Evolutionary conservation across 2,329 filamentous ascomycete genomes (phyloP).

Genomic region (Bisporella sp.): DNA sequence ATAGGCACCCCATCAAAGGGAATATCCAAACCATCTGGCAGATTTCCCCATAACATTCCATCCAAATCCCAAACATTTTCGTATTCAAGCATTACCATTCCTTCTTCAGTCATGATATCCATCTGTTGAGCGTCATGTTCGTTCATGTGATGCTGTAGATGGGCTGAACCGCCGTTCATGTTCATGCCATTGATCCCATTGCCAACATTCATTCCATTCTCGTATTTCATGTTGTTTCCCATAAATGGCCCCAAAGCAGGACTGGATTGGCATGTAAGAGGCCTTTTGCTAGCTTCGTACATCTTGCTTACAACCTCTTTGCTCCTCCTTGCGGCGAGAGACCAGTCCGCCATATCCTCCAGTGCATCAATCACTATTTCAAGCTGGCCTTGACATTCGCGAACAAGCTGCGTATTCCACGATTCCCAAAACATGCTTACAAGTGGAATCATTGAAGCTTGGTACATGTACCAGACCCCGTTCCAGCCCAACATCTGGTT

Average conservation of each 20-base stretch:
- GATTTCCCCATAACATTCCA: conserved; percentile 45
- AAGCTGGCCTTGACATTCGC: conserved; percentile 47
- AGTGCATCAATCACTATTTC: conserved; percentile 53
- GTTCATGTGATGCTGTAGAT: conserved; percentile 15
- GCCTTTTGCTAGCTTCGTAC: conserved; percentile 44
- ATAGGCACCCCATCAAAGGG: conserved; percentile 24
- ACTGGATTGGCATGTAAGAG: conserved; percentile 23
- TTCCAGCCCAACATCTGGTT: conserved; percentile 78
- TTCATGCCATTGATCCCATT: conserved; percentile 7
- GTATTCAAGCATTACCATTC: conserved; percentile 47
- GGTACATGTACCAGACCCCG: conserved; percentile 75
- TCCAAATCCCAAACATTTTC: conserved; percentile 49
- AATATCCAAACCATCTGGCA: conserved; percentile 31
- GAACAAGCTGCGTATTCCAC: conserved; percentile 23
- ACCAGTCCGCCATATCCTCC: conserved; percentile 59
- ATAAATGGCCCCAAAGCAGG: conserved; percentile 26
- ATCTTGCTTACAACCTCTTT: conserved; percentile 57
- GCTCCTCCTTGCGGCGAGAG: conserved; percentile 53
- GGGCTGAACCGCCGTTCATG: conserved; percentile 2
- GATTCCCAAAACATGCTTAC: conserved; percentile 66
- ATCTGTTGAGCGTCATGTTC: conserved; percentile 32
- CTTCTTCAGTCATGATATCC: conserved; percentile 41
- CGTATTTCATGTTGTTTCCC: conserved; percentile 22
- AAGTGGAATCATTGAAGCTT: conserved; percentile 72
- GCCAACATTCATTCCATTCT: conserved; percentile 7